Percentiles rank a stretch among this genome's conserved stretches.
Evolutionary conservation across 306 rosid species (phyloP).

Genomic region (Styphnolobium japonicum): DNA sequence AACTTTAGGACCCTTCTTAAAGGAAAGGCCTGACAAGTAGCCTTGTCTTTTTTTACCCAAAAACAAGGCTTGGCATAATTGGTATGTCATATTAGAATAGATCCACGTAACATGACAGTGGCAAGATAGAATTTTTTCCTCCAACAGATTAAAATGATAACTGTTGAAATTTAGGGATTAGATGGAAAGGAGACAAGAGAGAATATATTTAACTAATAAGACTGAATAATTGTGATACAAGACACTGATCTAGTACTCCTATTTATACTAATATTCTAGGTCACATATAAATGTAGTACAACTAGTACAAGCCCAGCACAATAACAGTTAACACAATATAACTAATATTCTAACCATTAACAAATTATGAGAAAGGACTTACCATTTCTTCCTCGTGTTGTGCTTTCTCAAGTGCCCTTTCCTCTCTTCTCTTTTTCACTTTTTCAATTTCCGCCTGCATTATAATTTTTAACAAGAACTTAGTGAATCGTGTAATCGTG

Average conservation of each 20-base stretch:
- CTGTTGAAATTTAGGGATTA: conserved; percentile 3
- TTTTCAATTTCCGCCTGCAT: conserved; percentile 94
- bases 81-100: not conserved
- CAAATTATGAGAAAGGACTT: conserved; percentile 24
- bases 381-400: conserved; percentile 98
- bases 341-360: not conserved
- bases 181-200: not conserved
- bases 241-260: not conserved
- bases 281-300: not conserved
- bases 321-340: not conserved
- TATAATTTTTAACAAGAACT: conserved; percentile 7
- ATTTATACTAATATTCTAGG: not conserved
- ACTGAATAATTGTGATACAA: not conserved
- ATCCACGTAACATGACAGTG: not conserved
- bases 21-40: not conserved
- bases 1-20: not conserved
- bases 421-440: conserved; percentile 98
- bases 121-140: not conserved
- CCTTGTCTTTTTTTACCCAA: not conserved
- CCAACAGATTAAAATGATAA: conserved; percentile 19
- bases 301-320: not conserved
- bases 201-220: not conserved
- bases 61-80: not conserved
- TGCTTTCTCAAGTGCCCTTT: conserved; percentile 95
- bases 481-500: not conserved